Evolutionary conservation across 169 alveolate genomes (phyloP).

Genomic region (Plasmodium coatneyi): DNA sequence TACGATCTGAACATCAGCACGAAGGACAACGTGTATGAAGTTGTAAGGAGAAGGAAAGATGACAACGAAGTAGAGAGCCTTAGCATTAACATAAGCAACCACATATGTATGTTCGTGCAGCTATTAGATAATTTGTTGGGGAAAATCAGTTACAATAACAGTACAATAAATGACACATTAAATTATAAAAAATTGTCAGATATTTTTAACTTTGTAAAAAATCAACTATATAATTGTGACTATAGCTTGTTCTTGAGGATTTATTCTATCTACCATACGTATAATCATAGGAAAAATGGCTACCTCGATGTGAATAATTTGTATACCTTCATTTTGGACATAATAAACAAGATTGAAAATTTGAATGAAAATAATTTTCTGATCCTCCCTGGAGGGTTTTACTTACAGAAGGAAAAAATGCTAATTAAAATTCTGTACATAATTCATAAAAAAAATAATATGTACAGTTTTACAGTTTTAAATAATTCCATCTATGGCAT

Average conservation of each 20-base stretch:
- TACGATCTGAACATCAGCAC: slow-evolving; percentile 66
- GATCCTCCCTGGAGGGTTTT: slow-evolving; percentile 72
- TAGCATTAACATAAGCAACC: slow-evolving; percentile 63
- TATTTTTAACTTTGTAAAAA: slow-evolving; percentile 48
- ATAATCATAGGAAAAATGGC: slow-evolving; percentile 74
- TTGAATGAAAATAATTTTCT: slow-evolving; percentile 69
- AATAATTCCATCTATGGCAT: slow-evolving; percentile 71
- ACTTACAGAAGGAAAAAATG: slow-evolving; percentile 71
- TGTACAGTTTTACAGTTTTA: slow-evolving; percentile 64
- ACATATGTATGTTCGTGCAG: slow-evolving; percentile 70
- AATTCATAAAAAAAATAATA: slow-evolving; percentile 60
- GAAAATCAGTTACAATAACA: slow-evolving; percentile 51
- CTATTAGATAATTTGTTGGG: slow-evolving; percentile 42
- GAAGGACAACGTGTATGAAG: slow-evolving; percentile 68
- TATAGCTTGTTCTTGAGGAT: slow-evolving; percentile 69
- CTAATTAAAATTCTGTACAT: slow-evolving; percentile 64
- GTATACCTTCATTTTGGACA: slow-evolving; percentile 55
- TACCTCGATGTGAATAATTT: slow-evolving; percentile 60
- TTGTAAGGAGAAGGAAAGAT: slow-evolving; percentile 43
- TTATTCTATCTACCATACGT: slow-evolving; percentile 64
- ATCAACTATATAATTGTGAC: slow-evolving; percentile 69
- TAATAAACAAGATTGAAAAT: slow-evolving; percentile 65
- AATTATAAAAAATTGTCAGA: slow-evolving; percentile 51
- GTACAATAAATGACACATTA: slow-evolving; percentile 41
- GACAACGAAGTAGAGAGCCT: slow-evolving; percentile 60